A percentile compares a stretch with the other conserved stretches of the same genome.
These are phyloP conservation scores for Coemansia sp. DNA, from an alignment of 192 early-diverging fungal genomes.

Conservation along the genomic window DNA sequence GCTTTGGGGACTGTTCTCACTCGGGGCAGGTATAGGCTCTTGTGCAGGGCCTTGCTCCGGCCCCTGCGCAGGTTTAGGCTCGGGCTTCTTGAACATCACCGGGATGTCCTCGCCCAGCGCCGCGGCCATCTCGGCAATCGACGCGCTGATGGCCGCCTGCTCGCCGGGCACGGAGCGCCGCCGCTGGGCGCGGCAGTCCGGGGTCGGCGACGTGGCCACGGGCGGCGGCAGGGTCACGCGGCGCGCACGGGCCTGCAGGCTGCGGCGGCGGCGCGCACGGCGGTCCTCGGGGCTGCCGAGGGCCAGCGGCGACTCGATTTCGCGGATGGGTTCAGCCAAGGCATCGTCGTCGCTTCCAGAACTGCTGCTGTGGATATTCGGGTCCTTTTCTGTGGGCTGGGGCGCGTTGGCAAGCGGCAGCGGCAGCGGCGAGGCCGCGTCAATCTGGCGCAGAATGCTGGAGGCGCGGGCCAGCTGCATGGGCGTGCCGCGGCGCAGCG, in stretches of 20 bases:
- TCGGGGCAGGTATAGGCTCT: not conserved
- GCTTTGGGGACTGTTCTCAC: too few species aligned
- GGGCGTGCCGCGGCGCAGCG: slow-evolving; percentile 55
- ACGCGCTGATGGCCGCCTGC: slow-evolving; percentile 11
- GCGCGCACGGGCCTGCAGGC: slow-evolving; percentile 13
- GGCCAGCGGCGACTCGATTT: slow-evolving; percentile 17
- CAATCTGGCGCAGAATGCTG: slow-evolving; percentile 34
- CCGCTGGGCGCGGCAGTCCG: slow-evolving; percentile 8
- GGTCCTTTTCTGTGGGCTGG: not conserved
- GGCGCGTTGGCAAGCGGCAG: not conserved
- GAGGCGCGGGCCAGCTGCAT: slow-evolving; percentile 26
- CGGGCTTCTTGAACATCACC: not conserved
- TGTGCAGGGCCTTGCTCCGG: not conserved
- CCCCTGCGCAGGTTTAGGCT: not conserved
- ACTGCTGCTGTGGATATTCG: not conserved
- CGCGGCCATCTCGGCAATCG: slow-evolving; percentile 33
- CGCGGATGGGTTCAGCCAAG: not conserved
- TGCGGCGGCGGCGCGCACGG: slow-evolving; percentile 18
- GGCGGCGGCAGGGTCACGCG: not conserved
- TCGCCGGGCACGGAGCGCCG: not conserved
- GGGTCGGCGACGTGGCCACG: slow-evolving; percentile 7
- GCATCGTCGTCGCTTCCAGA: not conserved
- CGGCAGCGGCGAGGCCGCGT: slow-evolving; percentile 2
- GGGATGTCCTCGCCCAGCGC: slow-evolving; percentile 47
- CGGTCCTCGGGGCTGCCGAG: slow-evolving; percentile 7